Evolutionary conservation across 1,284 basidiomycete genomes (phyloP), one percentile per base, ranked within the genome.

Genomic region (Rhodotorula sp.): DNA sequence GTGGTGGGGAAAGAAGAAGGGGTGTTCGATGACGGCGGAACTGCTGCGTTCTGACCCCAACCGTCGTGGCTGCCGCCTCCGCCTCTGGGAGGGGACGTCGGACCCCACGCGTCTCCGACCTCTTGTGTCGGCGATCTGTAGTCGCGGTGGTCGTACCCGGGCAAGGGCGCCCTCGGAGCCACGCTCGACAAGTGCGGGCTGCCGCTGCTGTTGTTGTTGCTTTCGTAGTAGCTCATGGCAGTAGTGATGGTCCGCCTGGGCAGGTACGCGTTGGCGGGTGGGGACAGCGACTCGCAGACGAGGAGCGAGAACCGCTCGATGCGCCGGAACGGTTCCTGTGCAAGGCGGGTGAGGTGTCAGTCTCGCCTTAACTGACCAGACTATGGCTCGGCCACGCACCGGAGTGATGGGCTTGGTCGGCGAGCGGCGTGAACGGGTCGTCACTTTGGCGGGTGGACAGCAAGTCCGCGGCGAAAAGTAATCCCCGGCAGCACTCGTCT

Each of bases 391-490:
- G 10, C 39, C 39, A 43, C 39, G 39, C 39, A 43, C 39, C 39
- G 39, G 39, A 43, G 39, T 43, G 39, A 43, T 43, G 10, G 39
- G 39, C 10, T 43, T 43, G 39, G 39, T 12, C 39, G 39, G 39
- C 12, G 39, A 43, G 39, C 39, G 10, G 12, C 39, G 39, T 43
- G 51, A 5, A 23, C 1, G 4, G 23, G 8, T 14, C 21, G 21
- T 23, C 3, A 5, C 23, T 14, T 14, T 14, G n/a, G 21, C 18
- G 51, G 51, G 18, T 18, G 20, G 8, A 26, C 51, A 26, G 26
- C 51, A 52, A 52, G 51, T 52, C 51, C 51, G 51, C 51, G 51
- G 51, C n/a, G 51, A 52, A 52, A n/a, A 52, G 51, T 52, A 14
- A n/a, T 14, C 51, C 23, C 51, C 51, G 51, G n/a, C 51, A n/a